A percentile compares a stretch with the other conserved stretches of the same genome.
These are phyloP conservation scores for Anethum foeniculum DNA, from an alignment of 140 eudicot species.

Conservation along the genomic window DNA sequence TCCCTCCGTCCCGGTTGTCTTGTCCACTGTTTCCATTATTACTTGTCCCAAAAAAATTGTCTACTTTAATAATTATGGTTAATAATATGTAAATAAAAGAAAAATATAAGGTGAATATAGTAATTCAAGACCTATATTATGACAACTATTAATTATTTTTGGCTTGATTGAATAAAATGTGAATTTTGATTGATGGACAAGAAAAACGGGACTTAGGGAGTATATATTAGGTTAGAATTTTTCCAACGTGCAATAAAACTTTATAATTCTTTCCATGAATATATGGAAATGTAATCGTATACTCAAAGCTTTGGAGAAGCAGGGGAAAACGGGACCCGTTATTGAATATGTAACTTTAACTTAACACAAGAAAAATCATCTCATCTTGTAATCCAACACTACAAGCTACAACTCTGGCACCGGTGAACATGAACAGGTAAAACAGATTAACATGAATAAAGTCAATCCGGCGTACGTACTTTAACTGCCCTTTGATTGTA, in stretches of 20 bases:
- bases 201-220: too few relatives aligned
- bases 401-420: constrained; percentile 21
- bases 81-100: too few relatives aligned
- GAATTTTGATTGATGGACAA: too few relatives aligned
- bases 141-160: too few relatives aligned
- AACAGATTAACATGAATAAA: not conserved
- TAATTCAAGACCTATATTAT: too few relatives aligned
- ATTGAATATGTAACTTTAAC: constrained; percentile 8
- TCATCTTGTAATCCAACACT: constrained; percentile 13
- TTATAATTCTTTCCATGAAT: not conserved
- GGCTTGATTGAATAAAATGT: too few relatives aligned
- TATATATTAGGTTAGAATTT: not conserved
- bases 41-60: too few relatives aligned
- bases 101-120: too few relatives aligned
- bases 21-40: too few relatives aligned
- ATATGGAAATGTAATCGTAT: constrained; percentile 3
- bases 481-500: not conserved
- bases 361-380: constrained; percentile 26
- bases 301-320: constrained; percentile 1
- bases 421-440: not conserved
- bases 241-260: not conserved
- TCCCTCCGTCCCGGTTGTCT: too few relatives aligned
- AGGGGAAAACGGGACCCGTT: not conserved
- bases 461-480: not conserved
- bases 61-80: too few relatives aligned